These are phyloP conservation scores for Phellinidium pouzarii DNA, from an alignment of 1,284 basidiomycete species.

Conservation along the genomic window DNA sequence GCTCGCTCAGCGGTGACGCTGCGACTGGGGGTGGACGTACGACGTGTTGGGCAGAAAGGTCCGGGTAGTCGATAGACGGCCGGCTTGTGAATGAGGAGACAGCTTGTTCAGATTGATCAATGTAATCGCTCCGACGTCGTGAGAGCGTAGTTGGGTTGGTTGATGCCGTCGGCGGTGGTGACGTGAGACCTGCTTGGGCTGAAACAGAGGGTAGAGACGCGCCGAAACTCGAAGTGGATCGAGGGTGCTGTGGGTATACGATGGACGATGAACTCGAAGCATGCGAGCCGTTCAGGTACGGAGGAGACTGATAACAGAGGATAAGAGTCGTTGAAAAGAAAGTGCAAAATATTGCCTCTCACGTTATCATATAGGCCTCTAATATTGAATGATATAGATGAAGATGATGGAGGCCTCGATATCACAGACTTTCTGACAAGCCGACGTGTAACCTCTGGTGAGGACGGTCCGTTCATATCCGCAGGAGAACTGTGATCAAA, in stretches of 20 bases:
- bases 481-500: constrained; percentile 1
- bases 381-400: constrained; percentile 34
- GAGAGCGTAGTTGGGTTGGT: constrained; percentile 66
- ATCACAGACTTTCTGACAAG: constrained; percentile 32
- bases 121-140: constrained; percentile 70
- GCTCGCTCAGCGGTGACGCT: constrained; percentile 58
- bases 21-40: constrained; percentile 73
- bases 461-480: constrained; percentile 5
- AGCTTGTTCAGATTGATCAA: constrained; percentile 71
- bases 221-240: constrained; percentile 30
- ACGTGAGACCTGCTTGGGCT: constrained; percentile 32
- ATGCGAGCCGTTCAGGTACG: constrained; percentile 11
- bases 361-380: constrained; percentile 40
- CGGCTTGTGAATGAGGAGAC: constrained; percentile 46
- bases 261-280: constrained; percentile 24
- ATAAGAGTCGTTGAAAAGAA: not conserved
- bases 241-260: constrained; percentile 39
- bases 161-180: constrained; percentile 74
- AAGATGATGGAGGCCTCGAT: constrained; percentile 33
- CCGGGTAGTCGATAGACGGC: constrained; percentile 74
- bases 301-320: constrained; percentile 1
- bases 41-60: constrained; percentile 51
- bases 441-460: constrained; percentile 28
- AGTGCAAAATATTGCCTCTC: constrained; percentile 21
- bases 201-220: constrained; percentile 27